Evolutionary conservation across 306 rosid species (phyloP).

Genomic region (Psophocarpus tetragonolobus): DNA sequence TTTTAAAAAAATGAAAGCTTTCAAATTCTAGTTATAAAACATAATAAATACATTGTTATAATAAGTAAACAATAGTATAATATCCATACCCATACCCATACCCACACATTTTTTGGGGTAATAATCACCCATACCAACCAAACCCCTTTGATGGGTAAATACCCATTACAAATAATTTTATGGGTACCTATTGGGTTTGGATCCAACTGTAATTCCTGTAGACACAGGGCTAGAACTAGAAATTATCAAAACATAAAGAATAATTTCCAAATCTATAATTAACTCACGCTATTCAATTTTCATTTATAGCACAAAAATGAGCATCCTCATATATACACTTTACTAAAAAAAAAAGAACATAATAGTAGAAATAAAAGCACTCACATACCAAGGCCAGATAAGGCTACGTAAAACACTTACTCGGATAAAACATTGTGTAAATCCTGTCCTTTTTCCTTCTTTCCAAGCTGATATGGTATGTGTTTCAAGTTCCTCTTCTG

Average conservation of each 20-base stretch:
- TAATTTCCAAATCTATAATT: not conserved
- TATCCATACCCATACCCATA: not conserved
- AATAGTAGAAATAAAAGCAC: not conserved
- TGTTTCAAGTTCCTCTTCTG: conserved; percentile 99
- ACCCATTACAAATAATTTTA: not conserved
- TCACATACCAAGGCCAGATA: conserved; percentile 2
- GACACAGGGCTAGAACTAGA: conserved; percentile 4
- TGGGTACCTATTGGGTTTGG: not conserved
- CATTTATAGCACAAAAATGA: not conserved
- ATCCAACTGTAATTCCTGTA: not conserved
- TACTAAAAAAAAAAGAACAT: conserved; percentile 6
- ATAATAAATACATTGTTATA: not conserved
- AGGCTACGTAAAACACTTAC: conserved; percentile 56
- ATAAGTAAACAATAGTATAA: too few species aligned
- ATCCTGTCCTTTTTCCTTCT: conserved; percentile 78
- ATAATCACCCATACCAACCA: too few species aligned
- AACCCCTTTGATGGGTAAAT: not conserved
- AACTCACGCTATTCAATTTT: not conserved
- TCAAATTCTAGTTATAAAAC: not conserved
- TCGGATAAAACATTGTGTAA: conserved; percentile 65
- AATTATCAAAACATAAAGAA: not conserved
- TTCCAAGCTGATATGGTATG: conserved; percentile 99
- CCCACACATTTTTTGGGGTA: not conserved
- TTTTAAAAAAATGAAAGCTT: not conserved
- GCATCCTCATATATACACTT: conserved; percentile 6